Base-by-base conservation (phyloP, 1,139 yeast genomes). In the Blastobotrys capitulatus region DNA sequence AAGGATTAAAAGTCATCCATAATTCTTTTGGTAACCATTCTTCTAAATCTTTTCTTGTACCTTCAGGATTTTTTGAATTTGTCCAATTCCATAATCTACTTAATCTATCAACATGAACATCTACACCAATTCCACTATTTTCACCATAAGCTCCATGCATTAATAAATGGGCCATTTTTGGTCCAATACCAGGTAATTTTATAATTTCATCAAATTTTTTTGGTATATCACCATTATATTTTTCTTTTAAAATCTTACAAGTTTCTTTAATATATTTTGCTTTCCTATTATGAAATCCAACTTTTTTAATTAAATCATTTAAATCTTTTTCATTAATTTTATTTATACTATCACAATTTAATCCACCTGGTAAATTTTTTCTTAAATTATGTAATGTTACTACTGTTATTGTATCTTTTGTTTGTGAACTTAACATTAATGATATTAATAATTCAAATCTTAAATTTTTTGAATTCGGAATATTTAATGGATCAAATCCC, bases 131-230 rank as follows among this genome's bases (percentile, higher is more conserved):
- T 0, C 97, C 97, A 29, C 72, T 71, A 47, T 76, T 82, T 36
- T 75, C 71, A 15, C 71, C 71, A 96, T 96, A 89, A 0, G 94
- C 96, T 39, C 80, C 77, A 59, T 88, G 96, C 55, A 88, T 70
- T 2, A 90, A 74, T 34, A 90, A 68, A 63, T 79, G 85, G 0
- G 95, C 96, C 97, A 90, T 90, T 64, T 90, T 90, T 10, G 96
- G 96, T 0, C 98, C 98, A 1, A 90, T 95, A 0, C 98, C 98
- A 0, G 97, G 97, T 35, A 90, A 68, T 0, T 76, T 67, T 2
- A 79, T 74, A 51, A 89, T 73, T 1, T 83, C 90, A 9, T 77
- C 80, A 12, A 88, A 76, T 0, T 82, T 80, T 15, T 76, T 68
- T 1, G 71, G 71, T 1, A 90, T 76, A 60, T 89, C 97, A 8